Conservation (phyloP, 805 yeast genomes). For the Yarrowia sp. region DNA sequence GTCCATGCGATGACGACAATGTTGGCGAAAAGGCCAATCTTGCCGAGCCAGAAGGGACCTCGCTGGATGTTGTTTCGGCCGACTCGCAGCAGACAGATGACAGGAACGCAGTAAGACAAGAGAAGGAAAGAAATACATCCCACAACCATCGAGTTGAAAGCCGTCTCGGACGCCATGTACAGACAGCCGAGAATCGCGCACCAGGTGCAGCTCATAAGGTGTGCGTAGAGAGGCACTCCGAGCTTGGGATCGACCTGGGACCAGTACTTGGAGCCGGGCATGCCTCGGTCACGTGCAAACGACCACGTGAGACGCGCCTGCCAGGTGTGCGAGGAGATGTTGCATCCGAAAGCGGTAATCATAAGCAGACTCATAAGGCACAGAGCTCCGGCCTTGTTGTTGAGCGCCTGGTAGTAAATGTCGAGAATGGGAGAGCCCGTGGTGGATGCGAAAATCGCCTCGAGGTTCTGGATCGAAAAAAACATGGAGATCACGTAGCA, state of each 20-base stretch:
- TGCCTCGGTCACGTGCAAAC: slow-evolving; percentile 62
- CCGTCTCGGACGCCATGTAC: slow-evolving; percentile 64
- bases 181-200: slow-evolving; percentile 58
- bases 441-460: slow-evolving; percentile 46
- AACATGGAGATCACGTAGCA: slow-evolving; percentile 42
- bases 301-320: slow-evolving; percentile 68
- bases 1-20: slow-evolving; percentile 54
- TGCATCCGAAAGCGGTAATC: slow-evolving; percentile 56
- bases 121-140: slow-evolving; percentile 60
- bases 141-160: slow-evolving; percentile 62
- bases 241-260: slow-evolving; percentile 47
- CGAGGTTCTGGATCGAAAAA: slow-evolving; percentile 55
- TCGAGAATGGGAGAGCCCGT: slow-evolving; percentile 63
- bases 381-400: slow-evolving; percentile 52
- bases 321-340: slow-evolving; percentile 64
- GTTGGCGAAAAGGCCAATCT: slow-evolving; percentile 30
- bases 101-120: slow-evolving; percentile 58
- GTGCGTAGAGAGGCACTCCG: slow-evolving; percentile 61
- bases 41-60: slow-evolving; percentile 32
- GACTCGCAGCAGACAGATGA: slow-evolving; percentile 46
- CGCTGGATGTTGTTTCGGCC: slow-evolving; percentile 49
- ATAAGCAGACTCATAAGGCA: slow-evolving; percentile 49
- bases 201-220: slow-evolving; percentile 52
- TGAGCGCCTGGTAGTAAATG: slow-evolving; percentile 57
- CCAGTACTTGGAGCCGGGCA: slow-evolving; percentile 55